These are phyloP conservation scores for Globisporangium takayamanum DNA, from an alignment of 352 stramenopile genomes.

Conservation along the genomic window DNA sequence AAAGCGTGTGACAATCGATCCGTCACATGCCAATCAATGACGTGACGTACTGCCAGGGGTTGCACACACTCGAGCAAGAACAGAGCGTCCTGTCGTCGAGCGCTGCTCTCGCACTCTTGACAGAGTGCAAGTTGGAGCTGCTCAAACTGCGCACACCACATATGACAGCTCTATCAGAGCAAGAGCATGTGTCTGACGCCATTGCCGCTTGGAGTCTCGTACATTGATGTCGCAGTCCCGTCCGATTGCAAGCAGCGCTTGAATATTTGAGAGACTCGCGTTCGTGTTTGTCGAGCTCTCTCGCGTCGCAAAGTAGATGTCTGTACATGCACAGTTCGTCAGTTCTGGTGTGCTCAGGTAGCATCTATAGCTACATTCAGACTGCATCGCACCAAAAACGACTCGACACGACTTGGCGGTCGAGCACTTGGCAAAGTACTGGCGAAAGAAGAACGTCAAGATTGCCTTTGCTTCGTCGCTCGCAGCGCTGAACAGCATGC, in stretches of 20 bases:
- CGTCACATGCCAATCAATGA: not conserved
- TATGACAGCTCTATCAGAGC: not conserved
- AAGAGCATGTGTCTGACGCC: not conserved
- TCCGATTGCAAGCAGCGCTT: not conserved
- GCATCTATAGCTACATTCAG: too few species aligned
- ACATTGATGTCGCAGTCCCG: not conserved
- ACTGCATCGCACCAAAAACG: not conserved
- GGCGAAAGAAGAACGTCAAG: conserved; percentile 8
- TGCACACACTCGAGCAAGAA: not conserved
- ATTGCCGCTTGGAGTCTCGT: not conserved
- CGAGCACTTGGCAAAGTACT: conserved; percentile 10
- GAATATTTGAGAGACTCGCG: not conserved
- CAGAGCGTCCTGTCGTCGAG: not conserved
- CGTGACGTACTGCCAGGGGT: not conserved
- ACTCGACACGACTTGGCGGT: not conserved
- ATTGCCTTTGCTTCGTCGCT: not conserved
- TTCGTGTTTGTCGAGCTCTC: not conserved
- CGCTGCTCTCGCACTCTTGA: not conserved
- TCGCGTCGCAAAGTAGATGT: not conserved
- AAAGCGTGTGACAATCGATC: not conserved
- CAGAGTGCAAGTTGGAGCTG: not conserved
- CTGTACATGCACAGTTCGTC: not conserved
- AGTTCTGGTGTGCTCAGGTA: too few species aligned
- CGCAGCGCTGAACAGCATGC: not conserved
- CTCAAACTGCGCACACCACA: not conserved